Conservation (phyloP, 2,329 filamentous ascomycete species). For the Xylaria sp. region DNA sequence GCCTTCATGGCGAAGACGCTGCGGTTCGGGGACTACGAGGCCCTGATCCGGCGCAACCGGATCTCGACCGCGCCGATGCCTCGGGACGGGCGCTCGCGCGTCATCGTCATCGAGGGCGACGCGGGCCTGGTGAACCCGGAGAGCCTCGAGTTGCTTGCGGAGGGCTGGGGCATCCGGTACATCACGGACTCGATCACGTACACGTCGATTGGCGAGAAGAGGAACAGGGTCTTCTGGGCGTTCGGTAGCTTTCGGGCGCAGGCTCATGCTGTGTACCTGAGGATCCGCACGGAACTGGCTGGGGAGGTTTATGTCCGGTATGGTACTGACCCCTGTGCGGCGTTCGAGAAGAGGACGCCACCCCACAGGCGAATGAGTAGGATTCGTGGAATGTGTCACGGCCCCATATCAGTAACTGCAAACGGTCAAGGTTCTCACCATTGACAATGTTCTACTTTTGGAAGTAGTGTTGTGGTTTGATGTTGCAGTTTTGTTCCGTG, state of each 20-base stretch:
- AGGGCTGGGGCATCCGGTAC: background rate
- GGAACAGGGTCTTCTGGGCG: background rate
- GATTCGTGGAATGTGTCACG: too few relatives aligned
- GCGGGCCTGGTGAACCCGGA: background rate
- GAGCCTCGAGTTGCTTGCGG: background rate
- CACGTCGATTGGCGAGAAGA: background rate
- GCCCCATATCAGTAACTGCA: too few relatives aligned
- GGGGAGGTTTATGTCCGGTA: background rate
- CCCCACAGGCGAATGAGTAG: background rate
- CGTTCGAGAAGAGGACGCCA: background rate
- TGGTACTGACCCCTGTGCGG: background rate
- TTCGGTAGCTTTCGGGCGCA: slow-evolving; percentile 1
- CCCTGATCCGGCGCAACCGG: background rate
- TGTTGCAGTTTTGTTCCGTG: too few relatives aligned
- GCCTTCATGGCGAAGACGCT: slow-evolving; percentile 1
- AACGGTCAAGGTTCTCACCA: too few relatives aligned
- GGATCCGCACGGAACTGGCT: background rate
- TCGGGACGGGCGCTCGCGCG: background rate
- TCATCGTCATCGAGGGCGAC: background rate
- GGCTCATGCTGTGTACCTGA: background rate
- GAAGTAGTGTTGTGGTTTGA: too few relatives aligned
- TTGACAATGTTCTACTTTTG: too few relatives aligned
- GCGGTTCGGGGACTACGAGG: background rate
- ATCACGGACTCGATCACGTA: background rate
- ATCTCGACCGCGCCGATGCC: background rate